Evolutionary conservation across 805 yeast species (phyloP), one percentile per base, ranked within the genome.

Genomic region (Monosporozyma aquatica): DNA sequence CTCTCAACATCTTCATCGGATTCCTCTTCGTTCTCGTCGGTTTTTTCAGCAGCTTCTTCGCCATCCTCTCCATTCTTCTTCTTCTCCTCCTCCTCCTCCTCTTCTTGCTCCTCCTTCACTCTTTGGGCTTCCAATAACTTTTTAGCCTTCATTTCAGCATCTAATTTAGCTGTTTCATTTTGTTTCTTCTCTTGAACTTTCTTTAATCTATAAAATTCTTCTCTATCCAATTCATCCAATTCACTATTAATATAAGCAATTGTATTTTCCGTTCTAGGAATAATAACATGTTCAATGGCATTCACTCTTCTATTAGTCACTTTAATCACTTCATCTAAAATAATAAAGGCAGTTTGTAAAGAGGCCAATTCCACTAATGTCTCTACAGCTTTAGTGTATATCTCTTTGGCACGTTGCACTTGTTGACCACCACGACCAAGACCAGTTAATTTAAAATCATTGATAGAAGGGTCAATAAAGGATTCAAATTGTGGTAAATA

Each of bases 341-440:
- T 90, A 43, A 92, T 87, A 62, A 90, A 90, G 2, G 97, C 97
- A 5, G 97, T 90, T 64, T 90, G 98, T 57, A 92, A 70, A 10
- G 97, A 87, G 0, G 98, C 98, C 52, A 90, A 73, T 61, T 87
- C 97, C 25, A 90, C 97, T 49, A 90, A 73, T 0, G 97, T 87
- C 66, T 92, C 97, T n/a, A 92, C 97, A 11, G 96, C 95, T 57
- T 81, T 85, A 28, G 96, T 81, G 65, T 92, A 92, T 20, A 92
- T 95, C 51, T 76, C 76, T 65, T 89, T 87, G 44, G 97, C 97
- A 64, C 82, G 82, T 65, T 85, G 95, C 42, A 90, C 95, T 63
- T 90, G 97, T 66, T 90, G 97, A 50, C 98, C 97, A 66, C 98
- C 98, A 64, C 97, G 76, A 40, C 98, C 98, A 52, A 90, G 72